These are phyloP conservation scores for Cenchrus purpureus DNA, from an alignment of 176 grass and related monocot genomes.

Conservation along the genomic window DNA sequence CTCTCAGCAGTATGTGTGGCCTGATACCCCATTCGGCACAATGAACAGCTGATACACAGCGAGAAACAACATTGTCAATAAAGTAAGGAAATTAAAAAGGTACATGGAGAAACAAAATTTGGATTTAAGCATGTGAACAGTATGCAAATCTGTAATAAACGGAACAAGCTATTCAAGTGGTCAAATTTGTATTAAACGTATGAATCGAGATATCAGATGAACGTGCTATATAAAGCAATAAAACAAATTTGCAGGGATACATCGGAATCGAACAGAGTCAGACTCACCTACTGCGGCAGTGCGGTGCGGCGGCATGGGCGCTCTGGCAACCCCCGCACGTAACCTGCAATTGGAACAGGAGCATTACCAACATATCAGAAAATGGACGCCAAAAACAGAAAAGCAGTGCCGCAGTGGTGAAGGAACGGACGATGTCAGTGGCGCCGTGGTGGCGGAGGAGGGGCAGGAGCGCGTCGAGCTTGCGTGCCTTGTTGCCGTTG, in stretches of 20 bases:
- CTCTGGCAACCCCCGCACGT: constrained; percentile 94
- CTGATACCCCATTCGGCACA: constrained; percentile 75
- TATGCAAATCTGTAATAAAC: neutral
- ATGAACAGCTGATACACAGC: constrained; percentile 61
- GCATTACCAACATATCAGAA: neutral
- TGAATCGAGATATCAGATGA: neutral
- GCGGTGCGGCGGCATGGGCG: constrained; percentile 83
- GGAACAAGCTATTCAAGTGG: neutral
- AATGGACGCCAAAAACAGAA: constrained; percentile 5
- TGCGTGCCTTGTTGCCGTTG: constrained; percentile 94
- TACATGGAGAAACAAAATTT: neutral
- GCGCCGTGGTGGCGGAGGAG: constrained; percentile 51
- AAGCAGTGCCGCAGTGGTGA: neutral
- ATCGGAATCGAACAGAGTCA: constrained; percentile 6
- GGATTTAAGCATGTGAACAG: neutral
- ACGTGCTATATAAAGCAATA: constrained; percentile 8
- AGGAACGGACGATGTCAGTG: constrained; percentile 52
- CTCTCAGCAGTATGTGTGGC: constrained; percentile 80
- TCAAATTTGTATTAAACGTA: constrained; percentile 2
- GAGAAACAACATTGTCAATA: neutral
- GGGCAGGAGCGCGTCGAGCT: constrained; percentile 86
- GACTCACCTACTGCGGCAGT: constrained; percentile 75
- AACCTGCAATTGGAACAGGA: constrained; percentile 46
- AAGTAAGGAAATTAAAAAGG: neutral
- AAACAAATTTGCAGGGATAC: neutral